A percentile compares a stretch with the other conserved stretches of the same genome.
These are phyloP conservation scores for Solanum chiquidenum DNA, from an alignment of 257 asterid genomes.

Conservation along the genomic window DNA sequence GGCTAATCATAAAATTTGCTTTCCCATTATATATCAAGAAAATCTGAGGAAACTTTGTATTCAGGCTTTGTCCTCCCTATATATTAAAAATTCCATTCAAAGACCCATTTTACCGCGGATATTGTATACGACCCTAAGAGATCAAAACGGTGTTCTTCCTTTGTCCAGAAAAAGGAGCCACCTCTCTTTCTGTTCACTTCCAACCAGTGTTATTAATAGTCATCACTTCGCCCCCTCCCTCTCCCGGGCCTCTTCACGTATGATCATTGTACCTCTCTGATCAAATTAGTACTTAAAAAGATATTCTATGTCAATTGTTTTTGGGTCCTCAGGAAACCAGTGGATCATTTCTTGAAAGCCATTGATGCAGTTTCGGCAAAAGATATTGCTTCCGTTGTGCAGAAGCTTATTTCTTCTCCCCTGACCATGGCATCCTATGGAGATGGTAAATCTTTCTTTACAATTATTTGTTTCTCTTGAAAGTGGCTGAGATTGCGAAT, in stretches of 20 bases:
- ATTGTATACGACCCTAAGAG: background rate
- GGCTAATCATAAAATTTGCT: background rate
- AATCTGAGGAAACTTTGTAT: background rate
- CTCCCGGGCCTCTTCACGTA: background rate
- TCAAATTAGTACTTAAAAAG: background rate
- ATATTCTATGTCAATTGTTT: background rate
- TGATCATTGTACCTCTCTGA: background rate
- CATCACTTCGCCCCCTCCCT: background rate
- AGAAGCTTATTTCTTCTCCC: conserved; percentile 58
- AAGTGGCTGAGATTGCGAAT: conserved; percentile 44
- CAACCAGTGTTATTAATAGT: background rate
- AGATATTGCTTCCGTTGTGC: conserved; percentile 41
- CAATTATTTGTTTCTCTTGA: background rate
- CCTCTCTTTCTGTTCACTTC: background rate
- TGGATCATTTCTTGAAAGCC: conserved; percentile 62
- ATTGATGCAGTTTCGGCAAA: conserved; percentile 44
- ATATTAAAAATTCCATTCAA: background rate
- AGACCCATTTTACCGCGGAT: background rate
- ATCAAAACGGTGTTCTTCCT: background rate
- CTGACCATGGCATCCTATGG: conserved; percentile 94
- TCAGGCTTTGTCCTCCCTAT: background rate
- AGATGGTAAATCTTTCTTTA: conserved; percentile 49
- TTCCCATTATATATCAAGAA: background rate
- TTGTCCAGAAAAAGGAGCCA: background rate
- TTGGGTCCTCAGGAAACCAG: conserved; percentile 56